A percentile compares a stretch with the other conserved stretches of the same genome.
Evolutionary conservation across 2,329 filamentous ascomycete genomes (phyloP).

Genomic region (Colletotrichum neosansevieriae): DNA sequence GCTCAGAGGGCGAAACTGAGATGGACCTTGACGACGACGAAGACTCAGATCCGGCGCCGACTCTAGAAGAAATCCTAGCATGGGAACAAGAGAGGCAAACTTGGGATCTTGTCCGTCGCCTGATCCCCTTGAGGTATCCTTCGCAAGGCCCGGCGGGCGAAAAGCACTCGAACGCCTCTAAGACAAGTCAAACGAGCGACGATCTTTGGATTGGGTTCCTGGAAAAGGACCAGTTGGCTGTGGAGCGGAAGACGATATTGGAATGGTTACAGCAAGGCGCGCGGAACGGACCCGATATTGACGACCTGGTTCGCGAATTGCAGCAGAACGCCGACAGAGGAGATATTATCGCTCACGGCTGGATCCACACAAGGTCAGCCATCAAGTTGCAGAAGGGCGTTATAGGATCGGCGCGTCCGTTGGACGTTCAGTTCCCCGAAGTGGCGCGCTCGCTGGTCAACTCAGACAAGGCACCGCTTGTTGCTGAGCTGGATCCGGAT

Average conservation of each 20-base stretch:
- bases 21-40: conserved; percentile 69
- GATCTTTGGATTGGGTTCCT: conserved; percentile 71
- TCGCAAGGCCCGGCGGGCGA: conserved; percentile 35
- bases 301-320: conserved; percentile 80
- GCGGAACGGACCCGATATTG: conserved; percentile 76
- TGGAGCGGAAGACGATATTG: conserved; percentile 83
- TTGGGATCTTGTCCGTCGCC: conserved; percentile 85
- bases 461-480: conserved; percentile 72
- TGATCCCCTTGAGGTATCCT: conserved; percentile 78
- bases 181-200: not conserved
- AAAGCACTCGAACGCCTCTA: not conserved
- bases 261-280: conserved; percentile 89
- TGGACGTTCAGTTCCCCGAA: conserved; percentile 72
- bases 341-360: conserved; percentile 87
- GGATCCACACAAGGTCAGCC: conserved; percentile 89
- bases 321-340: conserved; percentile 82
- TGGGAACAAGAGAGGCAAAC: conserved; percentile 89
- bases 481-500: conserved; percentile 94
- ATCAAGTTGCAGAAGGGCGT: conserved; percentile 92
- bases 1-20: conserved; percentile 54
- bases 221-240: conserved; percentile 76
- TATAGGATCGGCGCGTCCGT: conserved; percentile 49
- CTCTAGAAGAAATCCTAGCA: conserved; percentile 58
- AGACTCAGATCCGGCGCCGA: conserved; percentile 53
- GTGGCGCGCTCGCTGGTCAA: conserved; percentile 68